Base-by-base conservation (phyloP, 305 asterid species). In the Fraxinus sp. region DNA sequence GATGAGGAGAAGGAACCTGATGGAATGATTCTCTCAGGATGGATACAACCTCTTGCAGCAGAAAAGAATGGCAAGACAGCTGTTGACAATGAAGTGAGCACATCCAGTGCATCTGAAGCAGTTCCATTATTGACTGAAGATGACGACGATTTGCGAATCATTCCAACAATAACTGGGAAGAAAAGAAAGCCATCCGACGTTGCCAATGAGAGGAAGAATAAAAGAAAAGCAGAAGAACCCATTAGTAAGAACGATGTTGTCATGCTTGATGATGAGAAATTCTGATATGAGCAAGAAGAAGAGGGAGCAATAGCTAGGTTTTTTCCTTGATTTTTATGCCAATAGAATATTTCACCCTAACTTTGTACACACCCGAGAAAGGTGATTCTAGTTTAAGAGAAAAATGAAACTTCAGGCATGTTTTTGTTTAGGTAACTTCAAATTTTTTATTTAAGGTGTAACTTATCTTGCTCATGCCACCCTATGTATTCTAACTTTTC, bases 1-100 rank as follows among this genome's bases (percentile, higher is more conserved):
- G 98, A 97, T n/a, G 97, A 91, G 86, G 98, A 93, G 89, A 92
- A 95, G 86, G 99, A 95, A 89, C 98, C 99, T 0, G 99, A 97
- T 80, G 97, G 88, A 83, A 91, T 97, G 97, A 77, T 94, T 79
- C 94, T 97, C 74, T 85, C 90, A 1, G 99, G 99, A 83, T 97
- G 97, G 99, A 91, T 94, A 10, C 90, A 84, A 85, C 87, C 93
- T 72, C 86, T 68, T 75, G 88, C 89, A 2, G 79, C 77, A 39
- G 95, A 89, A 82, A 91, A 90, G 86, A 89, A 87, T 5, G 85
- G 75, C 77, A 88, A 86, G 37, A 7, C 79, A 22, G 26, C 89
- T 3, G 78, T 30, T 64, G 90, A 89, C 84, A 93, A 90, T 80
- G 97, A 92, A 11, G 92, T 92, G 0, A 92, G 97, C 90, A 88